Evolutionary conservation across 176 grass and related monocot species (phyloP).

Genomic region (Oryza punctata): DNA sequence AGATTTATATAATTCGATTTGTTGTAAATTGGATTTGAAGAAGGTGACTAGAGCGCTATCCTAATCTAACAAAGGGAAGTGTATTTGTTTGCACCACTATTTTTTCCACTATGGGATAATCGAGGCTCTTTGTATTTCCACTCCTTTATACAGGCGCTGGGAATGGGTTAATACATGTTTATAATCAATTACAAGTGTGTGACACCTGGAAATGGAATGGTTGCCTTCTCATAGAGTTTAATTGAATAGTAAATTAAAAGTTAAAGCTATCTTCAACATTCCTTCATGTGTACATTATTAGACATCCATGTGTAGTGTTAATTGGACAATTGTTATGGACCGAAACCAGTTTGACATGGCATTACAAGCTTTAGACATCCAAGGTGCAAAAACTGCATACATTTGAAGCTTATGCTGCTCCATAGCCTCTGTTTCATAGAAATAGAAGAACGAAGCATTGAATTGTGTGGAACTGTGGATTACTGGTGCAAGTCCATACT

Average conservation of each 20-base stretch:
- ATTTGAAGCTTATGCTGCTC: conserved; percentile 10
- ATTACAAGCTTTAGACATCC: not conserved
- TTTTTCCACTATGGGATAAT: not conserved
- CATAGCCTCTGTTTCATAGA: not conserved
- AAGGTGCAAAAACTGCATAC: not conserved
- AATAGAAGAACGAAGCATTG: not conserved
- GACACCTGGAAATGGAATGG: too few species aligned
- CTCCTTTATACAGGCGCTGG: not conserved
- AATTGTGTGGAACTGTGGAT: not conserved
- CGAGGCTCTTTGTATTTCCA: not conserved
- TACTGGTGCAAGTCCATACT: conserved; percentile 11
- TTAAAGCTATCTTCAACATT: not conserved
- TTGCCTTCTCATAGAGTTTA: not conserved
- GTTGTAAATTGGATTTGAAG: not conserved
- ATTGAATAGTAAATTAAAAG: not conserved
- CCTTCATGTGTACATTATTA: not conserved
- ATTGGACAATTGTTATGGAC: not conserved
- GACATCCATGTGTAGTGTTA: not conserved
- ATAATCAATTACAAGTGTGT: not conserved
- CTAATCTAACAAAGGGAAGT: too few species aligned
- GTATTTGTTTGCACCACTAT: not conserved
- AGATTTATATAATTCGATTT: not conserved
- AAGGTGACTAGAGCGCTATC: not conserved
- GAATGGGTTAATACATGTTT: not conserved
- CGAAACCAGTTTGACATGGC: not conserved